Evolutionary conservation across 1,284 basidiomycete species (phyloP), one percentile per base, ranked within the genome.

Genomic region (Pseudozyma sp.): DNA sequence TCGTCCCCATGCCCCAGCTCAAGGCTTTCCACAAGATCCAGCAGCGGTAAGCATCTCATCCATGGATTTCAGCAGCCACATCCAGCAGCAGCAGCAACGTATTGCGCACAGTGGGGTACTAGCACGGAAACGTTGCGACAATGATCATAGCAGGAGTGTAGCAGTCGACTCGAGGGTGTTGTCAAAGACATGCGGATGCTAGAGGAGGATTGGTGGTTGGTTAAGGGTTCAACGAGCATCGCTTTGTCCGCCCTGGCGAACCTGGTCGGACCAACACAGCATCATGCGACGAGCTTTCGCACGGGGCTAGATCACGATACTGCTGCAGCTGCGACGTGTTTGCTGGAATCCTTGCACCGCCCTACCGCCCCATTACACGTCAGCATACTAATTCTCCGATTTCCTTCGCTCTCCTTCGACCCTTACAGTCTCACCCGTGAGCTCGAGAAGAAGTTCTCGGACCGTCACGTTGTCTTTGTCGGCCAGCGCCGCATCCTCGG

Each of bases 381-480:
- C 48, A 55, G 47, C 17, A 60, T 61, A 60, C 68, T 66, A 53
- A 65, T 37, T 31, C 39, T 50, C 46, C 42, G 14, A 2, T 5
- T 35, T n/a, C 16, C 43, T 35, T 14, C 37, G 6, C 35, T 34
- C 16, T 34, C 5, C 42, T 50, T 9, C 35, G 24, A 2, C n/a
- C 35, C 19, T 30, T 33, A 34, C 85, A 98, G 95, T 86, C 91
- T 99, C 85, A 97, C 94, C 79, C 92, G 95, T 72, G 96, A 99
- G 87, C 90, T 99, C 85, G 97, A 99, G 90, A 99, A 99, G 91
- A 99, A 99, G 88, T 98, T 99, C 88, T 94, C 95, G 56, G 94
- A 97, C 87, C 92, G 94, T 85, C 96, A 97, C 87, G 94, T 99
- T 85, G 93, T 99, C 75, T 99, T 99, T 86, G 91, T 99, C 85